These are phyloP conservation scores for Panaeolus papilionaceus DNA, from an alignment of 768 basidiomycete genomes.

Conservation along the genomic window DNA sequence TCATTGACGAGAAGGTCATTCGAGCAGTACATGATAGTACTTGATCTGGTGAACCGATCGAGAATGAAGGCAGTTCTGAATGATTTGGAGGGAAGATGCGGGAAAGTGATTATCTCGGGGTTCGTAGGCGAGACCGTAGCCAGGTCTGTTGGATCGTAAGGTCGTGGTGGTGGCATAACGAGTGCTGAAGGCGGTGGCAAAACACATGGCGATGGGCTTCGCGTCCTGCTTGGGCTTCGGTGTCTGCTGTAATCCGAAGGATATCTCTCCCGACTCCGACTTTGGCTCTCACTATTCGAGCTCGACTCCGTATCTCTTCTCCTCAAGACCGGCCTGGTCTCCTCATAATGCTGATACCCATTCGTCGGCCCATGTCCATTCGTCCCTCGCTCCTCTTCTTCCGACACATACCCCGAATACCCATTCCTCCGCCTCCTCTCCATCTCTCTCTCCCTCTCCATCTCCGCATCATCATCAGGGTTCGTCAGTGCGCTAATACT, in stretches of 20 bases:
- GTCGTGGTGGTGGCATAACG: slow-evolving; percentile 11
- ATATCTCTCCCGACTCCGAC: slow-evolving; percentile 4
- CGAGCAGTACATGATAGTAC: slow-evolving; percentile 73
- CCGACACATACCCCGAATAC: neutral
- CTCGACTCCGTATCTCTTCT: neutral
- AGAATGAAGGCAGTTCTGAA: slow-evolving; percentile 82
- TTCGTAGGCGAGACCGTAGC: slow-evolving; percentile 13
- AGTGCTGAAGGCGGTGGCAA: neutral
- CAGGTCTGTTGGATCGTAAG: slow-evolving; percentile 6
- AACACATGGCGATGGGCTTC: slow-evolving; percentile 1
- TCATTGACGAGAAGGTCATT: slow-evolving; percentile 68
- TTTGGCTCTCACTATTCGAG: neutral
- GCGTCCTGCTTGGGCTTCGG: slow-evolving; percentile 3
- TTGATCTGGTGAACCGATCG: slow-evolving; percentile 73
- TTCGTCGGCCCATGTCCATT: neutral
- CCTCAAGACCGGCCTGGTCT: neutral
- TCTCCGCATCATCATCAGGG: slow-evolving; percentile 13
- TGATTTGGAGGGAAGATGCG: slow-evolving; percentile 71
- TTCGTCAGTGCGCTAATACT: slow-evolving; percentile 8
- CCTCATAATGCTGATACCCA: neutral
- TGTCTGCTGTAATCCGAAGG: slow-evolving; percentile 7
- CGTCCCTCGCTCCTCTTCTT: neutral
- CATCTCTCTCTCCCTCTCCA: slow-evolving; percentile 8
- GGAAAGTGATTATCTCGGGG: slow-evolving; percentile 52
- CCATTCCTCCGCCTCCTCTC: slow-evolving; percentile 1